Conservation (phyloP, 2,329 filamentous ascomycete species). For the Metarhizium humberi region DNA sequence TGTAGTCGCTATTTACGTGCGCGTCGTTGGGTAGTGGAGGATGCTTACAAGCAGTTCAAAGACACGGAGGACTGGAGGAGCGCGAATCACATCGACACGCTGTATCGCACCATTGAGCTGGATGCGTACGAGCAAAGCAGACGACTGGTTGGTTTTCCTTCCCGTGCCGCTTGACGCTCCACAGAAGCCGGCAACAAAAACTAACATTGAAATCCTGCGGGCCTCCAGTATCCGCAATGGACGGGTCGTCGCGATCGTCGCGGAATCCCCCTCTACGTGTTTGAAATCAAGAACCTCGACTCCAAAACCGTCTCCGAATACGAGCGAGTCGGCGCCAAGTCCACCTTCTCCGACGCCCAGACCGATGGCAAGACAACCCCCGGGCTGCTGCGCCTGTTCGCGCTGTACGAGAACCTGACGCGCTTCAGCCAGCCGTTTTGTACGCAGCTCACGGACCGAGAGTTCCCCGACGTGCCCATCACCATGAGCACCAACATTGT, state of each 20-base stretch:
- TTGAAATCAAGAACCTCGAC: conserved; percentile 76
- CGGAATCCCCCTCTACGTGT: conserved; percentile 87
- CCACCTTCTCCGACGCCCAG: conserved; percentile 50
- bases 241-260: conserved; percentile 82
- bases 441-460: conserved; percentile 63
- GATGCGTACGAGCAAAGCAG: conserved; percentile 75
- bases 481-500: conserved; percentile 93
- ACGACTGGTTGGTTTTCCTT: conserved; percentile 50
- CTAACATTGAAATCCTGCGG: no score
- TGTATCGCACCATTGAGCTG: conserved; percentile 82
- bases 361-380: conserved; percentile 58
- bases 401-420: conserved; percentile 86
- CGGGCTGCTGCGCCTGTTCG: conserved; percentile 78
- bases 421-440: conserved; percentile 80
- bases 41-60: conserved; percentile 75
- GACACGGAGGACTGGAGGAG: conserved; percentile 83
- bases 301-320: conserved; percentile 73
- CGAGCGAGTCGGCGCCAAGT: conserved; percentile 54
- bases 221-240: conserved; percentile 78
- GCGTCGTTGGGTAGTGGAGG: conserved; percentile 66
- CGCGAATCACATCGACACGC: conserved; percentile 64
- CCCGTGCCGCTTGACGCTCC: neutral
- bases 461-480: conserved; percentile 71
- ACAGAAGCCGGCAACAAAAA: no score
- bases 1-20: conserved; percentile 76